Percentiles rank a stretch among this genome's conserved stretches.
Evolutionary conservation across 1,284 basidiomycete species (phyloP).

Genomic region (Limonomyces culmigenus): DNA sequence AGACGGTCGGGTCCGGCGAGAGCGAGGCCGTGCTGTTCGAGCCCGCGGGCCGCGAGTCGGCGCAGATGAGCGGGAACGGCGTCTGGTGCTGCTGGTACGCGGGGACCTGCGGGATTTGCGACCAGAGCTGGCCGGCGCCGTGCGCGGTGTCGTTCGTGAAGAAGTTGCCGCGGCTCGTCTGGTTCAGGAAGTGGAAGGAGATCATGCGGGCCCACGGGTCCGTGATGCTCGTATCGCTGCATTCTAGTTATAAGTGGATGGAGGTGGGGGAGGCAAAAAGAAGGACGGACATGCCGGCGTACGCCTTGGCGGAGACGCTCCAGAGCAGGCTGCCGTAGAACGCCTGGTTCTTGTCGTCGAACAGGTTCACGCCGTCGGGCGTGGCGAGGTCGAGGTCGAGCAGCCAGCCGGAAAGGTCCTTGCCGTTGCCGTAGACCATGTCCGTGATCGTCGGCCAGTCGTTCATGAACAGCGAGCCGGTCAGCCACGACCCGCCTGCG

Average conservation of each 20-base stretch:
- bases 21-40: conserved; percentile 25
- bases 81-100: conserved; percentile 25
- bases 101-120: conserved; percentile 24
- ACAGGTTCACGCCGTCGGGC: conserved; percentile 28
- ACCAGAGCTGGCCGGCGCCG: conserved; percentile 52
- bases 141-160: conserved; percentile 41
- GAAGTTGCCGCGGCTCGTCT: conserved; percentile 37
- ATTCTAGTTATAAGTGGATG: too few species aligned
- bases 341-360: conserved; percentile 30
- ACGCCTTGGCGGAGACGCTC: conserved; percentile 39
- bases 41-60: conserved; percentile 32
- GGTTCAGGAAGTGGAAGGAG: conserved; percentile 51
- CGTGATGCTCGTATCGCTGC: conserved; percentile 41
- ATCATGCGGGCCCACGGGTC: conserved; percentile 49
- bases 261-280: too few species aligned
- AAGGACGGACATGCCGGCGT: conserved; percentile 28
- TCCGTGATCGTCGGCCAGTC: conserved; percentile 34
- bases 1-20: conserved; percentile 30
- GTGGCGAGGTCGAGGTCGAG: conserved; percentile 35
- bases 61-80: conserved; percentile 41
- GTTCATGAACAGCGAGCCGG: conserved; percentile 38
- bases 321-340: conserved; percentile 43
- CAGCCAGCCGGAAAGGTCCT: conserved; percentile 34
- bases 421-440: conserved; percentile 35
- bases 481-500: conserved; percentile 49